Conservation (phyloP, 495 filamentous ascomycete genomes). For the Talaromyces trachyspermus region DNA sequence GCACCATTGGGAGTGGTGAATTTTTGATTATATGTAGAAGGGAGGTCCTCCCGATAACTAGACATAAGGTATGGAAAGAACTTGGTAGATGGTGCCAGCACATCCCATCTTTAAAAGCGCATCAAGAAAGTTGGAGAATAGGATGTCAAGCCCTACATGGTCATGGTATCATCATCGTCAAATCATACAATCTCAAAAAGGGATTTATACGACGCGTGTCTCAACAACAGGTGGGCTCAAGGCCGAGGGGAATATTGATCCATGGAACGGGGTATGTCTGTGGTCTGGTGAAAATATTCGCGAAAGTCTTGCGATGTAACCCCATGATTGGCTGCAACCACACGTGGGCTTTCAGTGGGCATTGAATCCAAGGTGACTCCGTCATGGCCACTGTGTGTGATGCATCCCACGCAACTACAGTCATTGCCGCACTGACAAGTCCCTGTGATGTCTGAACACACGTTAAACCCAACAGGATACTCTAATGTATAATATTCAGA, state of each 20-base stretch:
- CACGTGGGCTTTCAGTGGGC: not conserved
- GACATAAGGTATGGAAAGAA: no score
- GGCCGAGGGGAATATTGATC: conserved; percentile 5
- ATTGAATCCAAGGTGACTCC: conserved; percentile 21
- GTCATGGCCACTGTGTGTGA: conserved; percentile 42
- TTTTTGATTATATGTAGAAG: no score
- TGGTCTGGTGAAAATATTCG: not conserved
- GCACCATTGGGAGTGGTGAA: no score
- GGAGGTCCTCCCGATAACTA: no score
- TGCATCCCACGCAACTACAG: conserved; percentile 44
- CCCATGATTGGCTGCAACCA: not conserved
- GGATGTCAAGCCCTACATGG: no score
- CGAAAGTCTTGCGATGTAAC: not conserved
- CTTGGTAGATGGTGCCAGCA: no score
- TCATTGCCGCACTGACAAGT: conserved; percentile 43
- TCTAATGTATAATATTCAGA: conserved; percentile 40
- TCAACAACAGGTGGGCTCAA: conserved; percentile 7
- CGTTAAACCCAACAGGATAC: conserved; percentile 32
- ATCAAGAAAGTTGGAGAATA: no score
- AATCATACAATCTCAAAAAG: not conserved
- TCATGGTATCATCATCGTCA: conserved; percentile 6
- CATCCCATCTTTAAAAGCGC: no score
- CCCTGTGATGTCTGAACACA: conserved; percentile 37
- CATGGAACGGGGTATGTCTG: conserved; percentile 1
- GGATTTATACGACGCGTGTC: conserved; percentile 1